Evolutionary conservation across 352 stramenopile genomes (phyloP).

Genomic region (Phytophthora hibernalis): DNA sequence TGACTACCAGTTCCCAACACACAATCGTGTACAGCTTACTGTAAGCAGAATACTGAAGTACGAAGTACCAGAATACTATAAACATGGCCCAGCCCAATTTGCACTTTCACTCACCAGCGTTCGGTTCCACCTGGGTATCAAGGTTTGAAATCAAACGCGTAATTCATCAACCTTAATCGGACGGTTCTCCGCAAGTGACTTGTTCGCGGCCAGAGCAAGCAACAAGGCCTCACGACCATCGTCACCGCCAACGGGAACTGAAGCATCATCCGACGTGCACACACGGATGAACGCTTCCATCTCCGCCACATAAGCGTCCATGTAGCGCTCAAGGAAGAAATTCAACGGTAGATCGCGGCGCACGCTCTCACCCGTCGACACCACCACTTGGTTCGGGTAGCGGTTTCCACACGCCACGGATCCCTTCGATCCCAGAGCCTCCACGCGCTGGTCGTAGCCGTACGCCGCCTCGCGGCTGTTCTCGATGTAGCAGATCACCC

Average conservation of each 20-base stretch:
- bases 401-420: constrained; percentile 94
- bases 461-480: constrained; percentile 94
- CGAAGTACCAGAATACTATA: too few relatives aligned
- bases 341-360: constrained; percentile 91
- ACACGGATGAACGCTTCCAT: constrained; percentile 78
- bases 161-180: constrained; percentile 70
- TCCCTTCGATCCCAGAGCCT: constrained; percentile 93
- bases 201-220: constrained; percentile 71
- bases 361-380: constrained; percentile 55
- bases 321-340: constrained; percentile 96
- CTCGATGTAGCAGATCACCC: constrained; percentile 94
- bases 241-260: constrained; percentile 58
- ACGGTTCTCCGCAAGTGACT: constrained; percentile 76
- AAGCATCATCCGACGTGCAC: constrained; percentile 43
- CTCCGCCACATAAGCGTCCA: constrained; percentile 84
- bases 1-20: constrained; percentile 14
- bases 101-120: neutral
- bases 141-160: constrained; percentile 4
- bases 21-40: constrained; percentile 2
- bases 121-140: neutral
- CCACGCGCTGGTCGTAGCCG: constrained; percentile 95
- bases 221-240: constrained; percentile 75
- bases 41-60: neutral
- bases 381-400: constrained; percentile 90
- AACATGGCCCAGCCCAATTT: too few relatives aligned